These are phyloP conservation scores for Fomitopsis schrenkii DNA, from an alignment of 1,284 basidiomycete genomes.

Conservation along the genomic window DNA sequence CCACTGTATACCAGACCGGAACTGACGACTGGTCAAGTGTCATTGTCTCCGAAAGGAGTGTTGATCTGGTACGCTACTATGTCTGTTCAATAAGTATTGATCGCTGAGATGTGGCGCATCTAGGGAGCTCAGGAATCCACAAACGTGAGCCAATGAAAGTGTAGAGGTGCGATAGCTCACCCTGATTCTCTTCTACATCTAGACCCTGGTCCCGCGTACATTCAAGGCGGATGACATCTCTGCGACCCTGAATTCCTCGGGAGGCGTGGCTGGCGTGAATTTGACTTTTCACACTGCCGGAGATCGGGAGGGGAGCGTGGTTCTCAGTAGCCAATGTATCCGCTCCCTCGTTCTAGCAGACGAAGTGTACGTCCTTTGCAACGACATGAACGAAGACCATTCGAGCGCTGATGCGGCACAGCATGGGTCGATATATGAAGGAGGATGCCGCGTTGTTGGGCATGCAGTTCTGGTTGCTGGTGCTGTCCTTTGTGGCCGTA, in stretches of 20 bases:
- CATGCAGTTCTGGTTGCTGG: slow-evolving; percentile 57
- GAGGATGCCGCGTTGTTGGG: slow-evolving; percentile 49
- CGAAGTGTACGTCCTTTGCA: slow-evolving; percentile 32
- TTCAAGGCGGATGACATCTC: not conserved
- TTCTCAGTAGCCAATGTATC: slow-evolving; percentile 35
- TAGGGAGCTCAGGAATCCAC: not conserved
- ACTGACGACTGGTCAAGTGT: not conserved
- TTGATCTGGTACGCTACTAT: not conserved
- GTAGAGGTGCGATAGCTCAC: not conserved
- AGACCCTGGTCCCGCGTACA: not conserved
- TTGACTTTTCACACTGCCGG: slow-evolving; percentile 14
- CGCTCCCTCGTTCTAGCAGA: slow-evolving; percentile 40
- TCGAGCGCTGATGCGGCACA: slow-evolving; percentile 14
- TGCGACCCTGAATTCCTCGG: slow-evolving; percentile 6
- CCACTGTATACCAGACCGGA: slow-evolving; percentile 10
- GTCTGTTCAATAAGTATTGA: not conserved
- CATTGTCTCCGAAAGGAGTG: not conserved
- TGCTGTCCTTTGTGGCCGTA: slow-evolving; percentile 46
- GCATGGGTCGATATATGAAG: slow-evolving; percentile 42
- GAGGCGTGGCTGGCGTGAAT: slow-evolving; percentile 16
- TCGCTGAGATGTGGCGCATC: not conserved
- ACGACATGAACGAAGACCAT: not conserved
- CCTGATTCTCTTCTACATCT: not conserved
- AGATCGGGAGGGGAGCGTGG: slow-evolving; percentile 14
- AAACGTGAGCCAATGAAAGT: not conserved